A percentile compares a stretch with the other conserved stretches of the same genome.
These are phyloP conservation scores for Entomortierella parvispora DNA, from an alignment of 192 early-diverging fungal species.

Conservation along the genomic window DNA sequence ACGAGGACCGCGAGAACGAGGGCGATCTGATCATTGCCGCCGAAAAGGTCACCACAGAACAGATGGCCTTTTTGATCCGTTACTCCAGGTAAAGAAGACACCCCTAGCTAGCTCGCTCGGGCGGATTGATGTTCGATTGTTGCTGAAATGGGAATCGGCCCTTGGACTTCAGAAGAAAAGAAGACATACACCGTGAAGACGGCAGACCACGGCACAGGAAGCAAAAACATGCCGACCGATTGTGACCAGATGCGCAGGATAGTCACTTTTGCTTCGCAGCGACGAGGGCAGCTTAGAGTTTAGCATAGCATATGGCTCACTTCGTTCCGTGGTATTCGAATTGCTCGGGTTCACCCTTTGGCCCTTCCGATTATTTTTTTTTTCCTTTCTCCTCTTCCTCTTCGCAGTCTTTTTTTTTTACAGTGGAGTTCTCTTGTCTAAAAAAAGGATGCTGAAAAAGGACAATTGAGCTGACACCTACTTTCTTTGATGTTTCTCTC, in stretches of 20 bases:
- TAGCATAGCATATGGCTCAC: not conserved
- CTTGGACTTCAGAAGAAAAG: not conserved
- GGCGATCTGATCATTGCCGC: constrained; percentile 98
- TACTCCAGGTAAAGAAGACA: constrained; percentile 79
- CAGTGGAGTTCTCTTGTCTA: not conserved
- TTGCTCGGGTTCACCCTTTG: no score
- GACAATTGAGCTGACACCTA: not conserved
- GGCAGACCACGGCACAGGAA: no score
- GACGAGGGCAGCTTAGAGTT: constrained; percentile 1
- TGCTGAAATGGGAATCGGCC: not conserved
- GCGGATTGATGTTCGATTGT: not conserved
- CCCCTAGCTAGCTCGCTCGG: not conserved
- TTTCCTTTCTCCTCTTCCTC: no score
- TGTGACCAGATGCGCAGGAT: no score
- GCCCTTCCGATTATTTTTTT: no score
- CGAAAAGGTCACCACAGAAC: constrained; percentile 90
- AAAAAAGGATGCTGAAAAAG: not conserved
- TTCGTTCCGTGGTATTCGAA: not conserved
- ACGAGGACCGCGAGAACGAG: constrained; percentile 99
- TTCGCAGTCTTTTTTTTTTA: not conserved
- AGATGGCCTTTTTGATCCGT: constrained; percentile 96
- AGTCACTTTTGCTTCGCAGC: no score
- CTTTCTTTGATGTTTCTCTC: not conserved
- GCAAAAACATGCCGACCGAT: no score
- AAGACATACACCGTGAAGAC: no score